Evolutionary conservation across 176 grass and related monocot species (phyloP).

Genomic region (Elaeis guineensis): DNA sequence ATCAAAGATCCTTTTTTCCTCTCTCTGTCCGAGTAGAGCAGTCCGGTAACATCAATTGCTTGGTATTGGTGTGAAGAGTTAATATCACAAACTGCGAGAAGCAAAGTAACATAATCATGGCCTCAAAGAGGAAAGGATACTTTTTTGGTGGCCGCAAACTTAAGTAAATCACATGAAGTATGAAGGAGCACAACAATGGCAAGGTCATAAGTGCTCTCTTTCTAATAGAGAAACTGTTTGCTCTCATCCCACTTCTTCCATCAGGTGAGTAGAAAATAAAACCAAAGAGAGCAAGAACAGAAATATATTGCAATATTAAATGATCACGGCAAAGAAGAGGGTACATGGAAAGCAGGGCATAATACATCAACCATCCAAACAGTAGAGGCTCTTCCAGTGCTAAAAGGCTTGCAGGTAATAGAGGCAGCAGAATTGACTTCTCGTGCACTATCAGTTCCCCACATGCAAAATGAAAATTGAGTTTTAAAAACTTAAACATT

Average conservation of each 20-base stretch:
- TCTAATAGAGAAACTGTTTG: constrained; percentile 14
- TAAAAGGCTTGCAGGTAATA: constrained; percentile 87
- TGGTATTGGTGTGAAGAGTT: constrained; percentile 62
- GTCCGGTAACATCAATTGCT: constrained; percentile 62
- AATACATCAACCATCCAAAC: constrained; percentile 71
- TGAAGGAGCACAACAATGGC: constrained; percentile 36
- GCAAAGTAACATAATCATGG: constrained; percentile 71
- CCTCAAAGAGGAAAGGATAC: constrained; percentile 82
- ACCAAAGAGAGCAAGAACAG: constrained; percentile 58
- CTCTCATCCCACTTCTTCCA: constrained; percentile 16
- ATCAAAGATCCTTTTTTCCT: no score
- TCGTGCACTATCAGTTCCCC: constrained; percentile 63
- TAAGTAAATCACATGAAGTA: constrained; percentile 53
- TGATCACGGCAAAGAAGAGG: constrained; percentile 66
- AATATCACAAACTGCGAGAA: constrained; percentile 81
- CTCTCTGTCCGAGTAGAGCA: constrained; percentile 34
- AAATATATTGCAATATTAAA: constrained; percentile 71
- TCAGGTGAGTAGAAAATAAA: constrained; percentile 61
- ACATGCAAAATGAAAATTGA: no score
- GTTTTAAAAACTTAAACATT: no score
- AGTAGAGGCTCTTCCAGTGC: constrained; percentile 59
- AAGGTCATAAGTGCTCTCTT: constrained; percentile 39
- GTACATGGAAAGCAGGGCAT: constrained; percentile 81
- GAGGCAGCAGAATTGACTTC: constrained; percentile 95
- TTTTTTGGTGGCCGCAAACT: constrained; percentile 59